Base-by-base conservation (phyloP, 768 basidiomycete species). In the Tremella yokohamensis region DNA sequence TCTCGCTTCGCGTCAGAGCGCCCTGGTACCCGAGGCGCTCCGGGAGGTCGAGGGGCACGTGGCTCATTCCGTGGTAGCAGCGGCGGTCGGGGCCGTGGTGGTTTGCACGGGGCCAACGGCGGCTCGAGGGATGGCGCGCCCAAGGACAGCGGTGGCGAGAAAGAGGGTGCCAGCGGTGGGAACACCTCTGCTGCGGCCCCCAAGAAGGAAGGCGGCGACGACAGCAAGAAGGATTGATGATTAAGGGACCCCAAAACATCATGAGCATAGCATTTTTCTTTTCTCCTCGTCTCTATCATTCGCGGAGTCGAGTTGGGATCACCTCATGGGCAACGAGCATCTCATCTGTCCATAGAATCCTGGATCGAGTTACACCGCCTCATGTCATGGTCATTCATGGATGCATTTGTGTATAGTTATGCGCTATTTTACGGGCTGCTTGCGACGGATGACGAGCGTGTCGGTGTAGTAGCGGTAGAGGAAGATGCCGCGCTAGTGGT, bases 391-490 rank as follows among this genome's bases (percentile, higher is more conserved):
- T 34, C 29, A 34, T 34, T 34, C 29, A 34, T 34, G 29, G 11
- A 34, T 34, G 29, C 29, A 34, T 34, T 34, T 34, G 29, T 34
- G 29, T 34, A 34, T 34, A 34, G 29, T 34, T 34, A 4, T 22
- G 4, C 4, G 42, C n/a, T 45, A 45, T 45, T 45, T 45, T 4
- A 45, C 42, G 8, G n/a, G 39, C 52, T 61, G 51, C 38, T 60
- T 61, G 22, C 42, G 42, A 12, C 60, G 52, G 39, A 63, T 61
- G 49, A 64, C 52, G 26, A 73, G 58, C 4, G 68, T 49, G 47
- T 68, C 61, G 3, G 85, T 85, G 73, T 82, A 82, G 79, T 91
- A 90, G 0, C 87, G 87, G 72, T 89, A 92, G 66, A 87, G 82
- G 70, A 92, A 94, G 8, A 83, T 74, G 0, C 89, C 89, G 51